Percentiles rank a stretch among this genome's conserved stretches.
phyloP scores from a whole-genome alignment of 306 rosid species.

The Arachis hypogaea region DNA sequence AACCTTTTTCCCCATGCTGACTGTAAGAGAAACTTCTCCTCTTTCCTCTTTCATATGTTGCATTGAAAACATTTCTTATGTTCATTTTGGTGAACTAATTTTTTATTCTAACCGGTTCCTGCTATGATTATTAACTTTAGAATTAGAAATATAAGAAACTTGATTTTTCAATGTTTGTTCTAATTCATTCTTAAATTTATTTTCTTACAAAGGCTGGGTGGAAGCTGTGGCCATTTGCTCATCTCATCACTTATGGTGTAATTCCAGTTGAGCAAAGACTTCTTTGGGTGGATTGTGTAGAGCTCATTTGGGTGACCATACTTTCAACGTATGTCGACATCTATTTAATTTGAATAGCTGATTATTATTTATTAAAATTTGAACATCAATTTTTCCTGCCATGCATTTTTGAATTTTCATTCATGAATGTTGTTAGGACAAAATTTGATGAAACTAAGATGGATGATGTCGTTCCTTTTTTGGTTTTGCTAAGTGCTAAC shows the following conservation, averaged over 20 bases:
- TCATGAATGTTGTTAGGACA: neutral
- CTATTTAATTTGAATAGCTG: constrained; percentile 28
- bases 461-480: neutral
- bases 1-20: constrained; percentile 86
- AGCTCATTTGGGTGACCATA: constrained; percentile 95
- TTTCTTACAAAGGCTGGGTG: constrained; percentile 81
- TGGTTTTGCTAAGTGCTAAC: too few relatives aligned
- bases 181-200: constrained; percentile 31
- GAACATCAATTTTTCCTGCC: constrained; percentile 12
- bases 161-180: constrained; percentile 20
- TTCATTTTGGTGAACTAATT: neutral
- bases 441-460: neutral
- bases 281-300: constrained; percentile 93
- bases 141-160: too few relatives aligned
- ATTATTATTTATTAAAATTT: neutral
- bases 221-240: constrained; percentile 99
- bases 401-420: constrained; percentile 17
- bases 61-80: neutral
- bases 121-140: neutral
- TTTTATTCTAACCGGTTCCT: neutral
- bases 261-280: constrained; percentile 95
- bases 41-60: constrained; percentile 31
- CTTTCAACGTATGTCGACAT: constrained; percentile 77
- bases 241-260: constrained; percentile 90
- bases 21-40: constrained; percentile 63